Conservation (phyloP, 2,329 filamentous ascomycete species). For the Alternaria sp. region DNA sequence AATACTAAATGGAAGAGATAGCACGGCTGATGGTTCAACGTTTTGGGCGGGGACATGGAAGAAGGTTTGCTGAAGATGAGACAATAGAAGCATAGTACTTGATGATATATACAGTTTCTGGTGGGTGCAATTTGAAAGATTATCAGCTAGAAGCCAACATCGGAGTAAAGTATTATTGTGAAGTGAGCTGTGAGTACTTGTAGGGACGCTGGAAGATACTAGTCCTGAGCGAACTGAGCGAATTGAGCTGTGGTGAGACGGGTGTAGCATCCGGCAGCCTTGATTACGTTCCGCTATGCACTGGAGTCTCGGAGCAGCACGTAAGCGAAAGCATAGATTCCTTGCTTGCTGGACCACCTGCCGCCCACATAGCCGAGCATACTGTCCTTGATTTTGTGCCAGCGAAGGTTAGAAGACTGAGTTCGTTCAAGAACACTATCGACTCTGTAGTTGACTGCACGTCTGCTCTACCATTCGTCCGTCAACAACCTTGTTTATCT, state of each 20-base stretch:
- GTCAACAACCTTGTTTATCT: not conserved
- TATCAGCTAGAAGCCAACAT: not conserved
- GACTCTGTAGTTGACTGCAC: not conserved
- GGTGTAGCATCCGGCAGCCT: not conserved
- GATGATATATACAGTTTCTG: not conserved
- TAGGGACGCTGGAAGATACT: too few species aligned
- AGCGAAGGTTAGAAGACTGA: not conserved
- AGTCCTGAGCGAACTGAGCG: not conserved
- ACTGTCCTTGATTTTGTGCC: not conserved
- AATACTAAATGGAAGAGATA: not conserved
- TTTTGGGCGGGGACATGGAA: not conserved
- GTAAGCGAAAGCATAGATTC: not conserved
- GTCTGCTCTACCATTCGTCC: not conserved
- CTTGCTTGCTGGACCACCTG: not conserved
- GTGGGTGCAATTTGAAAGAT: not conserved
- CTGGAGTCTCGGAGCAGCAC: not conserved
- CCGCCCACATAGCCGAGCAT: not conserved
- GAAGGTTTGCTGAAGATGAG: not conserved
- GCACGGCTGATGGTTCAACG: not conserved
- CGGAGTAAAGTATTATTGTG: not conserved
- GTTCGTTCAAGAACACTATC: not conserved
- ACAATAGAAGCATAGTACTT: not conserved
- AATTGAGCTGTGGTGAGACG: too few species aligned
- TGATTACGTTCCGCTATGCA: not conserved
- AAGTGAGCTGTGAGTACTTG: not conserved